These are phyloP conservation scores for Phytophthora meadii DNA, from an alignment of 352 stramenopile species.

Conservation along the genomic window DNA sequence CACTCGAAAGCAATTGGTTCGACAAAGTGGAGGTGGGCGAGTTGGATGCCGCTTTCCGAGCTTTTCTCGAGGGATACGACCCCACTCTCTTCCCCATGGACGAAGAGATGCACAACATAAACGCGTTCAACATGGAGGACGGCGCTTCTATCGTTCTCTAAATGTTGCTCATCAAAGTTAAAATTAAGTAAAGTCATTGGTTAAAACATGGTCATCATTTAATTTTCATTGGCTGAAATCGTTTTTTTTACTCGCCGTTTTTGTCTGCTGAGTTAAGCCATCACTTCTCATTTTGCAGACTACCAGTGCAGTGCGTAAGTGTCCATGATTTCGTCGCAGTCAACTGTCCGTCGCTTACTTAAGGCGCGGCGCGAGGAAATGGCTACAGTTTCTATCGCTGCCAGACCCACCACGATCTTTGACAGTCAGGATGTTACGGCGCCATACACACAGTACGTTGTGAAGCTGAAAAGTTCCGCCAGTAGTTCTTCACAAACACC, in stretches of 20 bases:
- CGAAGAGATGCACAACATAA: conserved; percentile 8
- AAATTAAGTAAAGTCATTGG: conserved; percentile 25
- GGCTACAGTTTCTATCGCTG: conserved; percentile 21
- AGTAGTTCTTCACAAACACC: neutral
- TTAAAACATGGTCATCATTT: neutral
- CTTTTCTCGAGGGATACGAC: conserved; percentile 37
- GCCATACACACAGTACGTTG: conserved; percentile 38
- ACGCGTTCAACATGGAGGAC: conserved; percentile 5
- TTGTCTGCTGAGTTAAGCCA: neutral
- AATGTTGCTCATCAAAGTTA: conserved; percentile 15
- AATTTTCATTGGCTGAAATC: conserved; percentile 11
- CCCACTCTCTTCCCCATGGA: conserved; percentile 26
- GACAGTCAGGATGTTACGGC: conserved; percentile 29
- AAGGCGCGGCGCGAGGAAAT: conserved; percentile 30
- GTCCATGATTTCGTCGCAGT: conserved; percentile 5
- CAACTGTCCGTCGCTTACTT: conserved; percentile 24
- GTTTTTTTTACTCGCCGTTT: neutral
- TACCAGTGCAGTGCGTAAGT: too few species aligned
- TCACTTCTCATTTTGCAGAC: conserved; percentile 6
- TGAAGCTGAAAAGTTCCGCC: conserved; percentile 27
- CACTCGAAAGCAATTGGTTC: conserved; percentile 33
- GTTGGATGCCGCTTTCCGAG: conserved; percentile 29
- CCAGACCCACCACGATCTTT: conserved; percentile 30
- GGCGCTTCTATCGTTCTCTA: conserved; percentile 24
- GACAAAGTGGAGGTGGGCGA: conserved; percentile 30